A percentile compares a stretch with the other conserved stretches of the same genome.
Conservation (phyloP, 805 yeast genomes). For the Hermanozyma aechmeae region DNA sequence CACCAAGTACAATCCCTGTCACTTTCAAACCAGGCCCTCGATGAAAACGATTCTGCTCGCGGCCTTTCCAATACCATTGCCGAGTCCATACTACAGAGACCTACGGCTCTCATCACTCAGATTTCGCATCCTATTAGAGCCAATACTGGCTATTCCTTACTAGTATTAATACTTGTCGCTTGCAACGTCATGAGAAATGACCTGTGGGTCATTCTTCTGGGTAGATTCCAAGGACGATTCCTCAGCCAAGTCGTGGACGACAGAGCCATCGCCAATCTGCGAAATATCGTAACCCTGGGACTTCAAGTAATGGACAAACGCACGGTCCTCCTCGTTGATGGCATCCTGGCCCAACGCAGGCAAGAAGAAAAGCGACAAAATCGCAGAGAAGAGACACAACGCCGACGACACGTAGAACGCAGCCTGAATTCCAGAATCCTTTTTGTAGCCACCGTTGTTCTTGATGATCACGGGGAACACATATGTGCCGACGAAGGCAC, state of each 20-base stretch:
- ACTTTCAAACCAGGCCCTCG: no score
- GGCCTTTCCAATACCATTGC: no score
- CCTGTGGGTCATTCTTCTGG: no score
- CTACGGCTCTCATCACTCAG: no score
- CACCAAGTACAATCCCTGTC: no score
- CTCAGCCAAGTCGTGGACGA: conserved; percentile 4
- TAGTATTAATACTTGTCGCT: no score
- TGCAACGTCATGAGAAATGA: no score
- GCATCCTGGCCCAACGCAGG: conserved; percentile 83
- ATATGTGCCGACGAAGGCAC: conserved; percentile 87
- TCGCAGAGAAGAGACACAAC: conserved; percentile 63
- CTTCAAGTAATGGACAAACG: conserved; percentile 58
- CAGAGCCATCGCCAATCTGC: conserved; percentile 38
- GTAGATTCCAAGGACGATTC: no score
- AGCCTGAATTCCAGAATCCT: conserved; percentile 52
- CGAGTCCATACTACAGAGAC: no score
- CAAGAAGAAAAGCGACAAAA: conserved; percentile 57
- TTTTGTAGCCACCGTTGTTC: conserved; percentile 40
- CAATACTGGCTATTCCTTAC: no score
- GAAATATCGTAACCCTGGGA: conserved; percentile 62
- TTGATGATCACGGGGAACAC: conserved; percentile 75
- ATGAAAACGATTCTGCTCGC: no score
- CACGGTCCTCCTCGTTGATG: conserved; percentile 66
- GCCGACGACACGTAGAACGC: conserved; percentile 80
- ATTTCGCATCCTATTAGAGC: no score